These are phyloP conservation scores for Penicillium ochrochloron DNA, from an alignment of 495 filamentous ascomycete species.

Conservation along the genomic window DNA sequence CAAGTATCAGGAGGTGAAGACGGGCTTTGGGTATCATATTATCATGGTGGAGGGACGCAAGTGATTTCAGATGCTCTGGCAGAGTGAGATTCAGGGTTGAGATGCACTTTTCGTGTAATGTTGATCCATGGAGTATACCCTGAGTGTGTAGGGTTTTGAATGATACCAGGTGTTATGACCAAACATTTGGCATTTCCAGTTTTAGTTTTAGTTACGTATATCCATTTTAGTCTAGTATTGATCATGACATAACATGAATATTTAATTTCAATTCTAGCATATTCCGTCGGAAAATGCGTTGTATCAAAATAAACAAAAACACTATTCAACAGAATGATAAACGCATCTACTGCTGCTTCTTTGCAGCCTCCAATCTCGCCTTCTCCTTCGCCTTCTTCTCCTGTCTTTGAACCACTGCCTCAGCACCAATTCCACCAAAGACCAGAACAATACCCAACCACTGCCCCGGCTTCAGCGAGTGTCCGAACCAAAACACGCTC, in stretches of 20 bases:
- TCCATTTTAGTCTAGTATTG: neutral
- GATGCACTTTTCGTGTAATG: neutral
- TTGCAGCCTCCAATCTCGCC: constrained; percentile 58
- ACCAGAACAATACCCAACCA: constrained; percentile 91
- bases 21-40: constrained; percentile 87
- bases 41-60: constrained; percentile 85
- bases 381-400: constrained; percentile 85
- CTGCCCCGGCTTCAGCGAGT: constrained; percentile 81
- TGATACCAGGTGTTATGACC: neutral
- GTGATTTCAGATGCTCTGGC: constrained; percentile 32
- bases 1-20: constrained; percentile 80
- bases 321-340: constrained; percentile 9
- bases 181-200: neutral
- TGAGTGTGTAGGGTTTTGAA: neutral
- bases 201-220: neutral
- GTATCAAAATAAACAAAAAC: constrained; percentile 14
- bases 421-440: constrained; percentile 92
- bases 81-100: neutral
- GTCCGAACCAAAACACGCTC: constrained; percentile 92
- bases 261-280: constrained; percentile 11
- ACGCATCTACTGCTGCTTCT: constrained; percentile 43
- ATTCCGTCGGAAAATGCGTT: constrained; percentile 3
- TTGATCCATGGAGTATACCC: neutral
- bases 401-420: constrained; percentile 76
- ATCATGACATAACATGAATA: neutral